These are phyloP conservation scores for Yamadazyma kitorensis DNA, from an alignment of 805 yeast genomes.

Conservation along the genomic window DNA sequence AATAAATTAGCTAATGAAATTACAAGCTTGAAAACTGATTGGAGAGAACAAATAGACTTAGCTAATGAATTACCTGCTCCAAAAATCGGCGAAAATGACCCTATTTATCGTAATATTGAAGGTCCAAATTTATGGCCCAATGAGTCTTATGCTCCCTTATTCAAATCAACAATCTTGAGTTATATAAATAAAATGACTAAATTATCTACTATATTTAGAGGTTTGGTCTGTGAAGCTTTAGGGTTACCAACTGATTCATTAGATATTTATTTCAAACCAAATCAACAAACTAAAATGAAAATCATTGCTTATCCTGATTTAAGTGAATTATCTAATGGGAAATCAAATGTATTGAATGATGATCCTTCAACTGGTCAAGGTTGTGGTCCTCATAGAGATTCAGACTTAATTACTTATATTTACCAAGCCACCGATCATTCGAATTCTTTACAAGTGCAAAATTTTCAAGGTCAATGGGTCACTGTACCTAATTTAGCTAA, in stretches of 20 bases:
- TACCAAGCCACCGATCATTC: constrained; percentile 51
- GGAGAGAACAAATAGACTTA: constrained; percentile 62
- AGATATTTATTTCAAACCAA: constrained; percentile 48
- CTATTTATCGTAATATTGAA: constrained; percentile 47
- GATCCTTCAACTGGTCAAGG: constrained; percentile 42
- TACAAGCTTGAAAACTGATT: constrained; percentile 51
- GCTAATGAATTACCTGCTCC: constrained; percentile 53
- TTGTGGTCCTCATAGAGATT: constrained; percentile 67
- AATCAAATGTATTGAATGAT: constrained; percentile 23
- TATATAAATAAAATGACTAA: constrained; percentile 47
- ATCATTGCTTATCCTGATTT: constrained; percentile 56
- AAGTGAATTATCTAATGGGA: constrained; percentile 19
- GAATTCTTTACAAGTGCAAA: constrained; percentile 55
- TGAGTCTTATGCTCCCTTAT: constrained; percentile 37
- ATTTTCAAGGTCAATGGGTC: constrained; percentile 56
- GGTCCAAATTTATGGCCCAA: constrained; percentile 61
- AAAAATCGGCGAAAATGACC: constrained; percentile 25
- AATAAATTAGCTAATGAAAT: constrained; percentile 56
- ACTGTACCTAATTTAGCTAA: constrained; percentile 48
- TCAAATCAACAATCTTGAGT: constrained; percentile 36
- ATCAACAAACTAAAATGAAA: constrained; percentile 53
- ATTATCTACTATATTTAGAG: constrained; percentile 41
- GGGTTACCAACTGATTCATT: constrained; percentile 45
- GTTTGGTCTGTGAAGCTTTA: constrained; percentile 54
- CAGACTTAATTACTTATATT: constrained; percentile 58